Evolutionary conservation across 1,284 basidiomycete species (phyloP).

Genomic region (Malassezia yamatoensis): DNA sequence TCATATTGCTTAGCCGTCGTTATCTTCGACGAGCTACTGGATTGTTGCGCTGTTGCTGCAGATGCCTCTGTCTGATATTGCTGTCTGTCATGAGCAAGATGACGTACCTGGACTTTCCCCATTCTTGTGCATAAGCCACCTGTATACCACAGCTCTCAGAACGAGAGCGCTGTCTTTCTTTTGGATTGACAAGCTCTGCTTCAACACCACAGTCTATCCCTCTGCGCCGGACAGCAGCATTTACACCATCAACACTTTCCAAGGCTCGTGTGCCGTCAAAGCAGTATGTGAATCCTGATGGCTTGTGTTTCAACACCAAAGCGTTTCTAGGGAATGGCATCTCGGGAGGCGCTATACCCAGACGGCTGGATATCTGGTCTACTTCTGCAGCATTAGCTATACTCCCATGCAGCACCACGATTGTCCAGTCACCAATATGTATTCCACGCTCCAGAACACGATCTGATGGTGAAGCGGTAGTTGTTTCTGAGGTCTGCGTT

Average conservation of each 20-base stretch:
- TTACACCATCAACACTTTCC: conserved; percentile 60
- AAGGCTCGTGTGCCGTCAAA: conserved; percentile 68
- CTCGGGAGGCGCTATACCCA: conserved; percentile 78
- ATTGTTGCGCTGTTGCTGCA: not conserved
- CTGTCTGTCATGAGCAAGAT: not conserved
- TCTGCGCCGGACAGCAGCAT: conserved; percentile 54
- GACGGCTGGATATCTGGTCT: conserved; percentile 57
- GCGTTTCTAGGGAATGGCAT: conserved; percentile 90
- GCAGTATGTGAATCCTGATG: conserved; percentile 58
- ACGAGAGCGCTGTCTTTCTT: not conserved
- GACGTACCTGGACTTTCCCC: conserved; percentile 71
- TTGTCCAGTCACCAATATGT: conserved; percentile 33
- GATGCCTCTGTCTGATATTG: not conserved
- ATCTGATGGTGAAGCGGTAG: conserved; percentile 1
- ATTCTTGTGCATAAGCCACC: conserved; percentile 85
- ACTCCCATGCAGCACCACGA: conserved; percentile 30
- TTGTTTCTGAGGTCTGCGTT: not conserved
- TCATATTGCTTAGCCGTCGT: conserved; percentile 57
- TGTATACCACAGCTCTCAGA: conserved; percentile 58
- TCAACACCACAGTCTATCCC: conserved; percentile 5
- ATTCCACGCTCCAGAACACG: conserved; percentile 25
- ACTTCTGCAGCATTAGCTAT: conserved; percentile 49
- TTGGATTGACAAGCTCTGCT: not conserved
- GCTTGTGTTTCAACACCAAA: conserved; percentile 56
- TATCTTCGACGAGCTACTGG: conserved; percentile 16